phyloP scores from a whole-genome alignment of 495 filamentous ascomycete genomes.

The Xylaria venustula region DNA sequence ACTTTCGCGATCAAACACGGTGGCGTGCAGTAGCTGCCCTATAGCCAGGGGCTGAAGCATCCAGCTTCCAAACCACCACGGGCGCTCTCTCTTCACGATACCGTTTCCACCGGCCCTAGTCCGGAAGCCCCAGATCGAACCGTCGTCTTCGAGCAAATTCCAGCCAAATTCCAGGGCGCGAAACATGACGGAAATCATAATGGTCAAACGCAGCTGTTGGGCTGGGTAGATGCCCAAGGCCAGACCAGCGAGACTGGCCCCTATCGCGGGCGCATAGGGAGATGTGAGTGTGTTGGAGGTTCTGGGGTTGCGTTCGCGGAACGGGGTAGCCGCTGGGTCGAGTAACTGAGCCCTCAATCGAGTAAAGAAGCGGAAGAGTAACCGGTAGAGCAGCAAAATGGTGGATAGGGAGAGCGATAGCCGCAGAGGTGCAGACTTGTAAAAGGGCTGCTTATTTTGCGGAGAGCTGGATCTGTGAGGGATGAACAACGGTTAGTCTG shows the following conservation, averaged over 20 bases:
- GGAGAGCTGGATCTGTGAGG: constrained; percentile 1
- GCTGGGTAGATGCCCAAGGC: constrained; percentile 76
- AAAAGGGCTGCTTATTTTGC: constrained; percentile 50
- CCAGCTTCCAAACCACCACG: constrained; percentile 96
- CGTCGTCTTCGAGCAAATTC: constrained; percentile 76
- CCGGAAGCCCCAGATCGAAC: constrained; percentile 66
- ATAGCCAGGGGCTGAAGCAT: constrained; percentile 88
- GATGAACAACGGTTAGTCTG: background rate
- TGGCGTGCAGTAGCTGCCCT: constrained; percentile 87
- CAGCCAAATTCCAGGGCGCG: constrained; percentile 83
- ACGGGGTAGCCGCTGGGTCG: constrained; percentile 67
- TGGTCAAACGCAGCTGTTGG: constrained; percentile 72
- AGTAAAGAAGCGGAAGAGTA: constrained; percentile 87
- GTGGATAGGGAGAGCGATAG: constrained; percentile 78
- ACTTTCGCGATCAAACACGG: constrained; percentile 89
- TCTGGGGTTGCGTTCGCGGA: constrained; percentile 78
- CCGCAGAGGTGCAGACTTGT: constrained; percentile 69
- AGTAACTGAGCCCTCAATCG: constrained; percentile 76
- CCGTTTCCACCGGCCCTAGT: constrained; percentile 35
- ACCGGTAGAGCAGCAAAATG: constrained; percentile 80
- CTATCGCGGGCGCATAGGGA: constrained; percentile 78
- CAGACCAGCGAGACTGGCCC: constrained; percentile 81
- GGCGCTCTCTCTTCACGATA: constrained; percentile 43
- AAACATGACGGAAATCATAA: constrained; percentile 75
- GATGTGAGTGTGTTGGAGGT: constrained; percentile 74